Percentiles rank a stretch among this genome's conserved stretches.
Evolutionary conservation across 1,139 yeast species (phyloP).

Genomic region (Pneumocystis murina): DNA sequence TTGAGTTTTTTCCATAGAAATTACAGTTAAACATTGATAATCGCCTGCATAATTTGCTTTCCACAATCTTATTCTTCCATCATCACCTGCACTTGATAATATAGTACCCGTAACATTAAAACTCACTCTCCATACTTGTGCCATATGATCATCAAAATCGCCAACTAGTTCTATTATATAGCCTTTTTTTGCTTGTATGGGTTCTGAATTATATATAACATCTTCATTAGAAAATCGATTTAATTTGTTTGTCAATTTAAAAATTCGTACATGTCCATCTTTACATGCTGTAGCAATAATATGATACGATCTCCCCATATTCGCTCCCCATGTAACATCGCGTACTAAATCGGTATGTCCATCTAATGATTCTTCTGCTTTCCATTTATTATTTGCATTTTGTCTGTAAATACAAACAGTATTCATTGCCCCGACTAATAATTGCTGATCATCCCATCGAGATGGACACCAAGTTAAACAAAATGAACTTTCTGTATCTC

Average conservation of each 20-base stretch:
- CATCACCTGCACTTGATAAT: conserved; percentile 87
- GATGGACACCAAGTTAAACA: conserved; percentile 90
- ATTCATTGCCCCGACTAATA: conserved; percentile 75
- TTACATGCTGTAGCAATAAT: conserved; percentile 88
- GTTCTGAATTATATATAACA: conserved; percentile 12
- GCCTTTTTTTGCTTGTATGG: conserved; percentile 9
- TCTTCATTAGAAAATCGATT: neutral
- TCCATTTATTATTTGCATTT: conserved; percentile 27
- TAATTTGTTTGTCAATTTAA: conserved; percentile 36
- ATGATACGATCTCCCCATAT: conserved; percentile 76
- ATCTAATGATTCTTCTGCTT: conserved; percentile 35
- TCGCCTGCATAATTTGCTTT: conserved; percentile 72
- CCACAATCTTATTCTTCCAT: conserved; percentile 84
- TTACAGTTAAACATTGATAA: conserved; percentile 84
- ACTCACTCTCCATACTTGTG: conserved; percentile 89
- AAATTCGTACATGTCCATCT: conserved; percentile 81
- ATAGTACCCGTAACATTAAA: conserved; percentile 94
- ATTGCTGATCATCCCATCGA: conserved; percentile 61
- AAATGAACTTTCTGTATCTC: conserved; percentile 74
- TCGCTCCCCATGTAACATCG: conserved; percentile 74
- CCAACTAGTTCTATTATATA: conserved; percentile 34
- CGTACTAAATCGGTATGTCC: conserved; percentile 80
- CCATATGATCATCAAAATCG: conserved; percentile 58
- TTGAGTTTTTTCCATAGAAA: conserved; percentile 43
- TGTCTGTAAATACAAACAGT: conserved; percentile 66